Evolutionary conservation across 1,284 basidiomycete species (phyloP).

Genomic region (Puccinia novopanici): DNA sequence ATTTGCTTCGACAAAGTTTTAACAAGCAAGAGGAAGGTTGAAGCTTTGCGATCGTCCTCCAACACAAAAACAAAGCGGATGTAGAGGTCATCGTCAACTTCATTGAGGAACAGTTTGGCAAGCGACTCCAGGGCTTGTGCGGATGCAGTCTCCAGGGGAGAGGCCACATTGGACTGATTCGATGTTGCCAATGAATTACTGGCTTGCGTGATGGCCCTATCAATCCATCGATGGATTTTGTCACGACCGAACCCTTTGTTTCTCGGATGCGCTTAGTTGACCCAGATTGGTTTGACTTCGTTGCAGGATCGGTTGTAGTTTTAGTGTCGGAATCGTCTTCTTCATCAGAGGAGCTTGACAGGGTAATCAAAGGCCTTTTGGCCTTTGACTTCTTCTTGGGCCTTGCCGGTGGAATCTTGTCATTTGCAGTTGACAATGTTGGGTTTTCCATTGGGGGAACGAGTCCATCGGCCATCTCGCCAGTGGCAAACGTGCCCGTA

Average conservation of each 20-base stretch:
- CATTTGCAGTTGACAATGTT: neutral
- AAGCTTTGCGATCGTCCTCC: neutral
- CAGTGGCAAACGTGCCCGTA: neutral
- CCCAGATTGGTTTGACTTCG: too few relatives aligned
- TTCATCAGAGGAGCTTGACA: neutral
- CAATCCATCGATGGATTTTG: too few relatives aligned
- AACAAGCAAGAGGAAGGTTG: neutral
- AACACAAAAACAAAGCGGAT: neutral
- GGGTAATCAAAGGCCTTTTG: neutral
- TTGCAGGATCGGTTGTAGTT: neutral
- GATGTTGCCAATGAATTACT: neutral
- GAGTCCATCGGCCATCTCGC: neutral
- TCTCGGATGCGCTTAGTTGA: neutral
- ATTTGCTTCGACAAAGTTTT: neutral
- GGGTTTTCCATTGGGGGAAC: neutral
- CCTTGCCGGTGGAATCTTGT: neutral
- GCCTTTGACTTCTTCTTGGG: neutral
- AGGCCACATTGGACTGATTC: neutral
- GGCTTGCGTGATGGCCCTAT: neutral
- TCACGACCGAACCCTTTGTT: neutral
- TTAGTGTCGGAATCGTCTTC: neutral
- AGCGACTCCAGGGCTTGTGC: neutral
- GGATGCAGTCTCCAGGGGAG: neutral
- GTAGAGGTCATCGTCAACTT: neutral
- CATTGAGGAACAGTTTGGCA: neutral